Evolutionary conservation across 805 yeast species (phyloP).

Genomic region (Blastobotrys robertii): DNA sequence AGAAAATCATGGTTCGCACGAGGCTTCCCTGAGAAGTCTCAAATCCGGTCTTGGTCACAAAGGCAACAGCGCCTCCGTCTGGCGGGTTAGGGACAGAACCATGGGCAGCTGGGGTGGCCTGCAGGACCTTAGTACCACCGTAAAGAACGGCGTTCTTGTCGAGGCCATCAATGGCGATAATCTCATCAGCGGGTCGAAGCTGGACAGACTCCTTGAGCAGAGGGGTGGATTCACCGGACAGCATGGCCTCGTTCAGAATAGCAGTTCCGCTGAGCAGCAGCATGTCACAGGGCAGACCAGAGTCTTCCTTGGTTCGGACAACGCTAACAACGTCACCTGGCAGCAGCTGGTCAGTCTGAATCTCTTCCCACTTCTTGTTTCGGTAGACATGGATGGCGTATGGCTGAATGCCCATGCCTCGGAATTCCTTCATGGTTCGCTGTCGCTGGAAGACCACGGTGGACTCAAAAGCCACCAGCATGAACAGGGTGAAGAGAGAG

Average conservation of each 20-base stretch:
- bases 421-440: slow-evolving; percentile 87
- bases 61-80: slow-evolving; percentile 84
- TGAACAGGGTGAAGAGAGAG: slow-evolving; percentile 81
- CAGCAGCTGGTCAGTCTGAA: slow-evolving; percentile 64
- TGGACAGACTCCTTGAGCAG: slow-evolving; percentile 83
- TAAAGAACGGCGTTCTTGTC: slow-evolving; percentile 84
- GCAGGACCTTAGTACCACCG: slow-evolving; percentile 95
- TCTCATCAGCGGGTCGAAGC: slow-evolving; percentile 65
- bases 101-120: slow-evolving; percentile 62
- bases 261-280: slow-evolving; percentile 81
- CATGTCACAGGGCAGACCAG: slow-evolving; percentile 91
- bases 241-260: slow-evolving; percentile 97
- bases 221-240: slow-evolving; percentile 97
- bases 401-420: slow-evolving; percentile 95
- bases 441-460: slow-evolving; percentile 94
- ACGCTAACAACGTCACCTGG: slow-evolving; percentile 87
- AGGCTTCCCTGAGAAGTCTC: slow-evolving; percentile 97
- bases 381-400: slow-evolving; percentile 68
- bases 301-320: slow-evolving; percentile 80
- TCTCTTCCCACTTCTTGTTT: slow-evolving; percentile 54
- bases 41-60: slow-evolving; percentile 91
- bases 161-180: slow-evolving; percentile 63
- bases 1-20: slow-evolving; percentile 95
- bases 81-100: slow-evolving; percentile 56
- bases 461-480: slow-evolving; percentile 87